Percentiles rank a stretch among this genome's conserved stretches.
Evolutionary conservation across 371 early-diverging fungal species (phyloP).

Genomic region (Mucor velutinosus): DNA sequence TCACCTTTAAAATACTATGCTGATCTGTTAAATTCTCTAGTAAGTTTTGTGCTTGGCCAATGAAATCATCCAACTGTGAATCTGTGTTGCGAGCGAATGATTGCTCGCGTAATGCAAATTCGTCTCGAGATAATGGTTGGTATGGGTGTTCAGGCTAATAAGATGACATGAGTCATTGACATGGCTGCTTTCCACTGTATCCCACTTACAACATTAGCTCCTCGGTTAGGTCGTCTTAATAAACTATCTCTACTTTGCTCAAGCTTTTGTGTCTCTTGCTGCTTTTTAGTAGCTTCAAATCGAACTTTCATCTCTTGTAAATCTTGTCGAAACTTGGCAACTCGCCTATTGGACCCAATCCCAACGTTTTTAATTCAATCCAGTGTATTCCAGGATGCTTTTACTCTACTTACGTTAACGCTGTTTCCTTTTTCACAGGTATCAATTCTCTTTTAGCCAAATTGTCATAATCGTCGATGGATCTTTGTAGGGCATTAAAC

Average conservation of each 20-base stretch:
- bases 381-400: no score
- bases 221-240: slow-evolving; percentile 43
- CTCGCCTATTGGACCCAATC: slow-evolving; percentile 48
- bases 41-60: slow-evolving; percentile 69
- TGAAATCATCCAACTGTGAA: slow-evolving; percentile 70
- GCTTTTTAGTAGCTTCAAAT: slow-evolving; percentile 62
- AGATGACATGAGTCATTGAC: background rate
- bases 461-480: slow-evolving; percentile 73
- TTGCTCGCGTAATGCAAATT: slow-evolving; percentile 45
- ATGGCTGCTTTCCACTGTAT: background rate
- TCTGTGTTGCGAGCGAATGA: slow-evolving; percentile 62
- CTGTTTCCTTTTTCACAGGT: slow-evolving; percentile 74
- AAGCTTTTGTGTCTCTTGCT: slow-evolving; percentile 46
- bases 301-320: slow-evolving; percentile 53
- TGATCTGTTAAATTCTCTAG: slow-evolving; percentile 80
- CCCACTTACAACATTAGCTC: slow-evolving; percentile 11
- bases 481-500: slow-evolving; percentile 66
- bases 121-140: slow-evolving; percentile 42
- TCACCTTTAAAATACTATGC: slow-evolving; percentile 76
- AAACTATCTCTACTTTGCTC: slow-evolving; percentile 54
- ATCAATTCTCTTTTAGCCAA: slow-evolving; percentile 77
- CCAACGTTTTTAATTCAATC: background rate
- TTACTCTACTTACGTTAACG: slow-evolving; percentile 53
- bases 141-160: slow-evolving; percentile 53
- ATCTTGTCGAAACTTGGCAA: slow-evolving; percentile 67